A percentile compares a stretch with the other conserved stretches of the same genome.
These are phyloP conservation scores for Globisporangium emineosum DNA, from an alignment of 352 stramenopile species.

Conservation along the genomic window DNA sequence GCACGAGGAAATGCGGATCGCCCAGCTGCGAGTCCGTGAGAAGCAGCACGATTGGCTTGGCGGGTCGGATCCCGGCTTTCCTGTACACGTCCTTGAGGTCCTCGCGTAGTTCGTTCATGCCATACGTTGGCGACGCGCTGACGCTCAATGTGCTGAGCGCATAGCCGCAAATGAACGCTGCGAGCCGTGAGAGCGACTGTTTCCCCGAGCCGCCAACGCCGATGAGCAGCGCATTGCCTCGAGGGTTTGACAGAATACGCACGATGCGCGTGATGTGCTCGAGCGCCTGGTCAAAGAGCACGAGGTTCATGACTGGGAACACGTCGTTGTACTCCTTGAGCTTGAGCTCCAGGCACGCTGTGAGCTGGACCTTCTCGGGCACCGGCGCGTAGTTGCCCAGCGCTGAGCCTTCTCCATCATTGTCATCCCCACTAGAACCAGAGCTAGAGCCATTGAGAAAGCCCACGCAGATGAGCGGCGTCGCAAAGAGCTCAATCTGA, in stretches of 20 bases:
- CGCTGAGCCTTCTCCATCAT: constrained; percentile 3
- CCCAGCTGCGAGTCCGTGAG: constrained; percentile 88
- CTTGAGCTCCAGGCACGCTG: constrained; percentile 51
- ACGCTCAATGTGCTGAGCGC: constrained; percentile 62
- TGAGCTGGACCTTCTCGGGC: constrained; percentile 50
- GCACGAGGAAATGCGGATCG: constrained; percentile 85
- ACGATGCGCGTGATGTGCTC: constrained; percentile 88
- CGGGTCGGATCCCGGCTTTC: constrained; percentile 82
- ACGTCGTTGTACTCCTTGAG: constrained; percentile 90
- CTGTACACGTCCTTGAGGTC: constrained; percentile 89
- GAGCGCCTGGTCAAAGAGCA: constrained; percentile 91
- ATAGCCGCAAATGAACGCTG: constrained; percentile 86
- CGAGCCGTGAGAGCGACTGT: constrained; percentile 87
- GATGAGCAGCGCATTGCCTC: constrained; percentile 84
- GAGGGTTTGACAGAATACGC: constrained; percentile 70
- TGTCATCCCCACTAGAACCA: neutral
- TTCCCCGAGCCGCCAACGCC: constrained; percentile 86
- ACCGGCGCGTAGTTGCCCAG: constrained; percentile 48
- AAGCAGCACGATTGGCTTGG: constrained; percentile 84
- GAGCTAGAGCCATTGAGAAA: constrained; percentile 35
- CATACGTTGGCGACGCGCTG: constrained; percentile 56
- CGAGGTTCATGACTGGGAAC: constrained; percentile 91
- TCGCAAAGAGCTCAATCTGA: constrained; percentile 60
- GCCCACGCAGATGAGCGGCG: constrained; percentile 68
- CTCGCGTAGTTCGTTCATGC: constrained; percentile 78